A percentile compares a stretch with the other conserved stretches of the same genome.
Evolutionary conservation across 1,284 basidiomycete genomes (phyloP).

Genomic region (Trametes versicolor): DNA sequence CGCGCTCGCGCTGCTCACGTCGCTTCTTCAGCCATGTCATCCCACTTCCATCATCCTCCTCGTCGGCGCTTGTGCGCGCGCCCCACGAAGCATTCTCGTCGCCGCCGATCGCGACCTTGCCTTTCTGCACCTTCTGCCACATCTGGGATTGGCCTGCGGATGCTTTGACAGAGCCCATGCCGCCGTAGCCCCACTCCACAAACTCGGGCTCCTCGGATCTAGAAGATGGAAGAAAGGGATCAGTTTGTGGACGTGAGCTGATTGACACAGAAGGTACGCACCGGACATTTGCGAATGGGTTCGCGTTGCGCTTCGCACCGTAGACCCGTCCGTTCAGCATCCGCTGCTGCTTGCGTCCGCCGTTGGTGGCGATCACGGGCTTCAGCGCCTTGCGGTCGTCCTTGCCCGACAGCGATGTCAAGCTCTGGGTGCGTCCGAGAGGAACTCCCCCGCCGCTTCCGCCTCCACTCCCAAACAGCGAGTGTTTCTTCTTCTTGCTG

Average conservation of each 20-base stretch:
- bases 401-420: slow-evolving; percentile 33
- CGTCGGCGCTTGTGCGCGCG: slow-evolving; percentile 45
- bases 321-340: slow-evolving; percentile 86
- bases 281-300: slow-evolving; percentile 49
- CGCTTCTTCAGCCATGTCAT: slow-evolving; percentile 76
- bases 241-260: slow-evolving; percentile 8
- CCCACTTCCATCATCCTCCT: slow-evolving; percentile 78
- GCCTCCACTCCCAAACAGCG: slow-evolving; percentile 24
- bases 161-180: slow-evolving; percentile 76
- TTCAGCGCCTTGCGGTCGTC: slow-evolving; percentile 32
- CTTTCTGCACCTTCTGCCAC: slow-evolving; percentile 37
- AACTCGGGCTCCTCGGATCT: slow-evolving; percentile 69
- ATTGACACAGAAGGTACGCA: slow-evolving; percentile 29
- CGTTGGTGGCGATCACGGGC: slow-evolving; percentile 26
- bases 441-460: slow-evolving; percentile 31
- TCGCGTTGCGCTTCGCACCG: slow-evolving; percentile 56
- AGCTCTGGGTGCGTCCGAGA: slow-evolving; percentile 35
- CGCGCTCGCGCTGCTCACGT: slow-evolving; percentile 61
- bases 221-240: slow-evolving; percentile 2
- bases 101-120: slow-evolving; percentile 50
- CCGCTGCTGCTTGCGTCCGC: slow-evolving; percentile 44
- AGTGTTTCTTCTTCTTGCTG: slow-evolving; percentile 32
- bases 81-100: slow-evolving; percentile 37
- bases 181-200: slow-evolving; percentile 88
- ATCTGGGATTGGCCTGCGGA: slow-evolving; percentile 30